Percentiles rank a stretch among this genome's conserved stretches.
phyloP scores from a whole-genome alignment of 192 early-diverging fungal species.

The Lobosporangium transversale region DNA sequence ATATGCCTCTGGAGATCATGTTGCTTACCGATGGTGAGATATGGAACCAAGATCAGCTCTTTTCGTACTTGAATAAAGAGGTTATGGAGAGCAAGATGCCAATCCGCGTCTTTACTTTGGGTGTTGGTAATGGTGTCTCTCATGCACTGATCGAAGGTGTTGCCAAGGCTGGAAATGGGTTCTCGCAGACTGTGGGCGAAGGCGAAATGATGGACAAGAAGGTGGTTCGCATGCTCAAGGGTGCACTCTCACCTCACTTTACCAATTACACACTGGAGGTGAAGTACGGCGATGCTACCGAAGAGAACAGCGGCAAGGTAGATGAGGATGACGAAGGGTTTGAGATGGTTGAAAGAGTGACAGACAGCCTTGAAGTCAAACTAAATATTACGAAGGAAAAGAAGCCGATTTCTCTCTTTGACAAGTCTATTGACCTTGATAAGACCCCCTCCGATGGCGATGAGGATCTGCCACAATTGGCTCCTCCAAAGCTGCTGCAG shows the following conservation, averaged over 20 bases:
- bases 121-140: constrained; percentile 59
- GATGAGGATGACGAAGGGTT: constrained; percentile 15
- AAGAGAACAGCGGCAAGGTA: background rate
- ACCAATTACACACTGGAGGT: constrained; percentile 56
- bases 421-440: constrained; percentile 24
- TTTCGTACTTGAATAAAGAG: constrained; percentile 30
- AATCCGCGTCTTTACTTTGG: constrained; percentile 59
- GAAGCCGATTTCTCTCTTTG: constrained; percentile 30
- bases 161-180: constrained; percentile 59
- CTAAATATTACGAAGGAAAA: background rate
- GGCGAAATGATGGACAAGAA: constrained; percentile 63
- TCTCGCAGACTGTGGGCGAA: constrained; percentile 56
- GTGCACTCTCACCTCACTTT: constrained; percentile 53
- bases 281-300: constrained; percentile 10
- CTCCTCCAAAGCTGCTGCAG: constrained; percentile 48
- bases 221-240: constrained; percentile 64
- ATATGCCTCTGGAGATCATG: constrained; percentile 56
- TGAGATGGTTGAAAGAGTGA: constrained; percentile 11
- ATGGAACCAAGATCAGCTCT: constrained; percentile 55
- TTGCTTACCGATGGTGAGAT: constrained; percentile 60
- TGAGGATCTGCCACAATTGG: constrained; percentile 1
- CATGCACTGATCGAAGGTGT: constrained; percentile 61
- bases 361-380: constrained; percentile 17
- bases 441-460: constrained; percentile 12
- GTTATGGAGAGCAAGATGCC: constrained; percentile 10